Evolutionary conservation across 2,329 filamentous ascomycete species (phyloP).

Genomic region (Byssochlamys sp.): DNA sequence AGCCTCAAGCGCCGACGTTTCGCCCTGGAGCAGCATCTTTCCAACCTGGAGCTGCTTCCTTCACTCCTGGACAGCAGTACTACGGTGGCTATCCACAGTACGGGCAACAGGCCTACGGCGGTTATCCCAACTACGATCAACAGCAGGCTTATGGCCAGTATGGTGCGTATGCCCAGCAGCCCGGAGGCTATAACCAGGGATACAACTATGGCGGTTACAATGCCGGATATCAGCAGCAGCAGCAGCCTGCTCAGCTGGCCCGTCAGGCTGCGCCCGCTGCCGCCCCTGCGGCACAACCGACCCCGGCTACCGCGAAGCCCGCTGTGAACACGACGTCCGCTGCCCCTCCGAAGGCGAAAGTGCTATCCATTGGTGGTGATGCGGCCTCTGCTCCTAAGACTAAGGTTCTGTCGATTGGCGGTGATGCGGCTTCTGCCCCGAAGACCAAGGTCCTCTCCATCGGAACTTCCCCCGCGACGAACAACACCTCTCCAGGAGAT

Average conservation of each 20-base stretch:
- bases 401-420: slow-evolving; percentile 53
- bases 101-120: slow-evolving; percentile 44
- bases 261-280: slow-evolving; percentile 39
- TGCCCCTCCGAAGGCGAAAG: slow-evolving; percentile 47
- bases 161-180: slow-evolving; percentile 36
- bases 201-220: slow-evolving; percentile 37
- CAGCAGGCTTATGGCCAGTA: slow-evolving; percentile 42
- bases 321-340: slow-evolving; percentile 12
- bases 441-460: slow-evolving; percentile 72
- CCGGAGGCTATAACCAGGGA: slow-evolving; percentile 36
- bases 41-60: slow-evolving; percentile 60
- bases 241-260: slow-evolving; percentile 37
- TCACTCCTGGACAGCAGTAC: slow-evolving; percentile 62
- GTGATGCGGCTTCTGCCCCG: slow-evolving; percentile 40
- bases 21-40: slow-evolving; percentile 60
- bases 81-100: slow-evolving; percentile 47
- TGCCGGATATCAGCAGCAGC: slow-evolving; percentile 32
- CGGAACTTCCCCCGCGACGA: slow-evolving; percentile 39
- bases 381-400: slow-evolving; percentile 41
- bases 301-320: slow-evolving; percentile 35
- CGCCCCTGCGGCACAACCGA: slow-evolving; percentile 34
- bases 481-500: slow-evolving; percentile 31
- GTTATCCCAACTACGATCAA: slow-evolving; percentile 49
- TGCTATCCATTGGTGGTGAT: slow-evolving; percentile 52
- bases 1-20: slow-evolving; percentile 48